phyloP scores from a whole-genome alignment of 441 rosid species.

The Geranium incanum region DNA sequence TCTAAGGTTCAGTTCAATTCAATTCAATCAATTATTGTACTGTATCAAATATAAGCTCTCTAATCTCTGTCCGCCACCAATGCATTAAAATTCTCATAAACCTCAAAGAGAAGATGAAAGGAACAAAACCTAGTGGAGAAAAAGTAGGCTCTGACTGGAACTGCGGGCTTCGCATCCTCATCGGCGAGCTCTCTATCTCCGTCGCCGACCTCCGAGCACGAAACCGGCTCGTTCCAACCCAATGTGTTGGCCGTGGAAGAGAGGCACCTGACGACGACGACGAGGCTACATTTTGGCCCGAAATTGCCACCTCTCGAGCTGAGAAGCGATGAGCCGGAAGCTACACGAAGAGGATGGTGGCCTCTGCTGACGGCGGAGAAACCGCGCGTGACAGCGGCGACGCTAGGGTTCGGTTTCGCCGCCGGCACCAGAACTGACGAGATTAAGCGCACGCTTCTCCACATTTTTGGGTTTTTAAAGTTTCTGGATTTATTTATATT shows the following conservation, averaged over 20 bases:
- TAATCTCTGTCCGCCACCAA: neutral
- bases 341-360: neutral
- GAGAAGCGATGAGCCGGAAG: slow-evolving; percentile 18
- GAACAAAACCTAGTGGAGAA: slow-evolving; percentile 67
- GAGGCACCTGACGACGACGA: slow-evolving; percentile 27
- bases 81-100: neutral
- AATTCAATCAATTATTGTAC: neutral
- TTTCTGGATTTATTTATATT: neutral
- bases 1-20: neutral
- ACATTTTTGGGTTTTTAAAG: neutral
- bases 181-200: slow-evolving; percentile 24
- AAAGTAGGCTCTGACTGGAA: slow-evolving; percentile 77
- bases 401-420: neutral
- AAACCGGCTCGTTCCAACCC: slow-evolving; percentile 47
- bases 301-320: slow-evolving; percentile 12
- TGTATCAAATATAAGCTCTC: neutral
- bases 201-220: slow-evolving; percentile 38
- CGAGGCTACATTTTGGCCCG: slow-evolving; percentile 13
- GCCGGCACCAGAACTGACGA: neutral
- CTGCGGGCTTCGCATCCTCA: slow-evolving; percentile 44
- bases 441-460: neutral
- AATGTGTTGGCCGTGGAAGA: slow-evolving; percentile 36
- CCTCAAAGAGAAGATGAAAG: neutral
- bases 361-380: neutral
- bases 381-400: neutral